These are phyloP conservation scores for Verticillium isaacii DNA, from an alignment of 2,329 filamentous ascomycete species.

Conservation along the genomic window DNA sequence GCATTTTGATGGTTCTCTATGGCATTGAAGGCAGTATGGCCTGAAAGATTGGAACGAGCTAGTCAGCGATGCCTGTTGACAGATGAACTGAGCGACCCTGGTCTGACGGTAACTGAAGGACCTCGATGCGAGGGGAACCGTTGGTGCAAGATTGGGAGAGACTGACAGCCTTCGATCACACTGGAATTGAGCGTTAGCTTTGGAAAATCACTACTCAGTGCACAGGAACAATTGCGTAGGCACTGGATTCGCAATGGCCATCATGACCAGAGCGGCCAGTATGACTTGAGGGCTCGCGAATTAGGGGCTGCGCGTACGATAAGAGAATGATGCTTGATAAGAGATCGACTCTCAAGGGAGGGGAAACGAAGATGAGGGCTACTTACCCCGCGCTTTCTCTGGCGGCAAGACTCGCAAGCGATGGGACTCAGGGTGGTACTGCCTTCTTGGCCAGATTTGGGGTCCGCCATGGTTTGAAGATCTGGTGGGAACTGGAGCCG, in stretches of 20 bases:
- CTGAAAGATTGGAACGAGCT: conserved; percentile 9
- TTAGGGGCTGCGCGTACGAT: not conserved
- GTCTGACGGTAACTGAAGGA: not conserved
- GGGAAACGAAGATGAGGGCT: not conserved
- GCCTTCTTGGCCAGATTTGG: not conserved
- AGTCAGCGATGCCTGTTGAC: not conserved
- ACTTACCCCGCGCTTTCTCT: conserved; percentile 25
- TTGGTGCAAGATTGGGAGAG: not conserved
- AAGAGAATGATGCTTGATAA: not conserved
- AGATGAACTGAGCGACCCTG: not conserved
- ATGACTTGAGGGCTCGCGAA: too few relatives aligned
- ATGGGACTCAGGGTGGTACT: conserved; percentile 18
- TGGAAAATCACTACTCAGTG: not conserved
- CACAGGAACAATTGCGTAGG: too few relatives aligned
- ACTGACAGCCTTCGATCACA: conserved; percentile 11
- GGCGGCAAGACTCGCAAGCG: conserved; percentile 26
- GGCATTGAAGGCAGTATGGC: conserved; percentile 23
- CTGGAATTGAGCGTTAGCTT: conserved; percentile 1
- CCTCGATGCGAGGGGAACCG: conserved; percentile 2
- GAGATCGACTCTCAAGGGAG: not conserved
- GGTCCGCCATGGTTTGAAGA: not conserved
- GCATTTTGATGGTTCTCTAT: conserved; percentile 20
- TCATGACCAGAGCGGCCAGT: too few relatives aligned
- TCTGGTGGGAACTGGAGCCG: not conserved
- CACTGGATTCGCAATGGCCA: not conserved